Percentiles rank a stretch among this genome's conserved stretches.
These are phyloP conservation scores for Cladosporium halotolerans DNA, from an alignment of 2,329 filamentous ascomycete genomes.

Conservation along the genomic window DNA sequence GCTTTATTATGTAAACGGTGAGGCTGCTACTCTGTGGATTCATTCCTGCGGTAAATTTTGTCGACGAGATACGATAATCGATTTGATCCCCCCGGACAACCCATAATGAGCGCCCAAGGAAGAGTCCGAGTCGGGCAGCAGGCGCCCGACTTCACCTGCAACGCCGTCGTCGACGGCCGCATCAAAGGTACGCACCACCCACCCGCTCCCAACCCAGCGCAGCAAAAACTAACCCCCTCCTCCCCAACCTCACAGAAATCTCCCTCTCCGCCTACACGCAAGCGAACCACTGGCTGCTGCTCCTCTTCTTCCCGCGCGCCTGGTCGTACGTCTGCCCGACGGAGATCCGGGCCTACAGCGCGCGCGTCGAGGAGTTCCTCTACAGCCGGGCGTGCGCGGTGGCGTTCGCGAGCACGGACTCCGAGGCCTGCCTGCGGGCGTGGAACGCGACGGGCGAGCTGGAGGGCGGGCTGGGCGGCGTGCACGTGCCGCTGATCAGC, in stretches of 20 bases:
- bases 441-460: slow-evolving; percentile 54
- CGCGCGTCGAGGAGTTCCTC: slow-evolving; percentile 53
- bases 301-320: slow-evolving; percentile 62
- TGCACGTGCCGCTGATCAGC: slow-evolving; percentile 56
- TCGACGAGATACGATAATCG: too few species aligned
- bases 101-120: too few species aligned
- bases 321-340: slow-evolving; percentile 64
- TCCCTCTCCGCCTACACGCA: slow-evolving; percentile 25
- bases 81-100: too few species aligned
- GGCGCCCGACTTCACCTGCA: slow-evolving; percentile 25
- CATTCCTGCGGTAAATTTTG: too few species aligned
- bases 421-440: slow-evolving; percentile 52
- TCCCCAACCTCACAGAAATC: slow-evolving; percentile 17
- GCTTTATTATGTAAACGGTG: too few species aligned
- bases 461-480: slow-evolving; percentile 55
- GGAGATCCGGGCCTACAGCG: slow-evolving; percentile 60
- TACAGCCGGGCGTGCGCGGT: slow-evolving; percentile 53
- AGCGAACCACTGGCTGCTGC: slow-evolving; percentile 52
- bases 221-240: not conserved
- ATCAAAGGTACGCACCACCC: slow-evolving; percentile 21
- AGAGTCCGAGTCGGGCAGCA: slow-evolving; percentile 22
- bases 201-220: not conserved
- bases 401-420: slow-evolving; percentile 57
- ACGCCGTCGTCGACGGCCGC: slow-evolving; percentile 27
- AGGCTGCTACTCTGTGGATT: too few species aligned